A percentile compares a stretch with the other conserved stretches of the same genome.
phyloP scores from a whole-genome alignment of 306 rosid genomes.

The Castanea crenata region DNA sequence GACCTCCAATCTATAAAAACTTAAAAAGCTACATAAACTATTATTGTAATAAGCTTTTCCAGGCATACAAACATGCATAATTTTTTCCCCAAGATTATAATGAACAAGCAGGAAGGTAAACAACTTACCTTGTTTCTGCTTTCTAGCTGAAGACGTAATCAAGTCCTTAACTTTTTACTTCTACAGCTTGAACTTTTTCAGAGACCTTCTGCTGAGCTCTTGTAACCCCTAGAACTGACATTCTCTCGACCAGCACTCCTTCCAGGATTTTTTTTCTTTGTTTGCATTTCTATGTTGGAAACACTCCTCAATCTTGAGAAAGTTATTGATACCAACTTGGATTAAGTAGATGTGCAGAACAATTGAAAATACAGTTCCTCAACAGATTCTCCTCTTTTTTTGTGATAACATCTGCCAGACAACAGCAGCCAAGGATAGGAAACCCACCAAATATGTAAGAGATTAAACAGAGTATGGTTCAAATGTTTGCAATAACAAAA shows the following conservation, averaged over 20 bases:
- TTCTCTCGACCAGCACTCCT: constrained; percentile 50
- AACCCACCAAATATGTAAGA: not conserved
- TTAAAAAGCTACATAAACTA: not conserved
- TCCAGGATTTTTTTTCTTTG: constrained; percentile 61
- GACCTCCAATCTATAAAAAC: not conserved
- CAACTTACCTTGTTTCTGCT: constrained; percentile 59
- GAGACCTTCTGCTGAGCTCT: constrained; percentile 65
- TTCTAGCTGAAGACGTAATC: constrained; percentile 77
- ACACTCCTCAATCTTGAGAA: constrained; percentile 12
- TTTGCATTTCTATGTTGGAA: constrained; percentile 55
- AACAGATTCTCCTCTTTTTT: not conserved
- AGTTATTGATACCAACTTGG: constrained; percentile 8
- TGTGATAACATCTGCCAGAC: not conserved
- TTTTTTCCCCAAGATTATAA: not conserved
- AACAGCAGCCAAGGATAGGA: not conserved
- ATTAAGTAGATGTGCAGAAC: constrained; percentile 8
- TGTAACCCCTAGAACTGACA: constrained; percentile 50
- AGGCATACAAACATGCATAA: not conserved
- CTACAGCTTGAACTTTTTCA: constrained; percentile 48
- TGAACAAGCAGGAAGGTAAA: not conserved
- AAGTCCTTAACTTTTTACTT: constrained; percentile 61
- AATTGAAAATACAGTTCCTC: constrained; percentile 16
- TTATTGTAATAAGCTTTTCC: not conserved
- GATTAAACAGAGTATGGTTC: not conserved
- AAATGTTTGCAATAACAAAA: not conserved